Evolutionary conservation across 2,329 filamentous ascomycete species (phyloP).

Genomic region (Colletotrichum coccodes): DNA sequence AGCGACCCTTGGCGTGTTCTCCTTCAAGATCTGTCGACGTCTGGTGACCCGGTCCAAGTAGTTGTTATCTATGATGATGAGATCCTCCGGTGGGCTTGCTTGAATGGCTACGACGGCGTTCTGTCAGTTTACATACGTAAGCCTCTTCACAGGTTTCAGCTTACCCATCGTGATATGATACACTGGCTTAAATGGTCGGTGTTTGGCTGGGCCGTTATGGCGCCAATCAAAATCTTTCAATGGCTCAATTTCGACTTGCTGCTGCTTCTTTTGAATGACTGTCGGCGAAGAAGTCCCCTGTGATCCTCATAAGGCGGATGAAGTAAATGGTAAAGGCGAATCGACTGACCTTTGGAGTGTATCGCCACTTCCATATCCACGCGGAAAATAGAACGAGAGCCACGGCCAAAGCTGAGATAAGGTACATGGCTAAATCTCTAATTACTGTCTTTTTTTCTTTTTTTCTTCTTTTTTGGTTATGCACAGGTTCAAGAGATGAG

Average conservation of each 20-base stretch:
- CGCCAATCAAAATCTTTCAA: constrained; percentile 52
- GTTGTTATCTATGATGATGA: constrained; percentile 62
- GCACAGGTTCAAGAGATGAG: neutral
- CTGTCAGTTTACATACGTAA: constrained; percentile 12
- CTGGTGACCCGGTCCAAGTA: constrained; percentile 56
- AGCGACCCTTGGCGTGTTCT: constrained; percentile 51
- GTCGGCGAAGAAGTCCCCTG: neutral
- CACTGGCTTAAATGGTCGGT: constrained; percentile 61
- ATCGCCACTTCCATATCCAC: constrained; percentile 14
- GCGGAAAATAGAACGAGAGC: neutral
- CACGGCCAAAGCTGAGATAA: constrained; percentile 6
- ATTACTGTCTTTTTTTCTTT: too few relatives aligned
- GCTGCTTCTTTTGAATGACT: neutral
- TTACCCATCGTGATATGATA: constrained; percentile 67
- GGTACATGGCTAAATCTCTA: too few relatives aligned
- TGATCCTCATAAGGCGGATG: neutral
- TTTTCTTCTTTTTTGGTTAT: too few relatives aligned
- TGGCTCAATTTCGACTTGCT: constrained; percentile 36
- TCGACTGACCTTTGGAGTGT: neutral
- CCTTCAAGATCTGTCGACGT: constrained; percentile 49
- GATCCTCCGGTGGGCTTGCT: constrained; percentile 54
- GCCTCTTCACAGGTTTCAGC: constrained; percentile 3
- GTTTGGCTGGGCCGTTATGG: constrained; percentile 46
- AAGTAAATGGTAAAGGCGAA: neutral
- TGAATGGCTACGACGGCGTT: constrained; percentile 48